Evolutionary conservation across 78 protist genomes (phyloP).

Genomic region (Capsaspora owczarzaki): DNA sequence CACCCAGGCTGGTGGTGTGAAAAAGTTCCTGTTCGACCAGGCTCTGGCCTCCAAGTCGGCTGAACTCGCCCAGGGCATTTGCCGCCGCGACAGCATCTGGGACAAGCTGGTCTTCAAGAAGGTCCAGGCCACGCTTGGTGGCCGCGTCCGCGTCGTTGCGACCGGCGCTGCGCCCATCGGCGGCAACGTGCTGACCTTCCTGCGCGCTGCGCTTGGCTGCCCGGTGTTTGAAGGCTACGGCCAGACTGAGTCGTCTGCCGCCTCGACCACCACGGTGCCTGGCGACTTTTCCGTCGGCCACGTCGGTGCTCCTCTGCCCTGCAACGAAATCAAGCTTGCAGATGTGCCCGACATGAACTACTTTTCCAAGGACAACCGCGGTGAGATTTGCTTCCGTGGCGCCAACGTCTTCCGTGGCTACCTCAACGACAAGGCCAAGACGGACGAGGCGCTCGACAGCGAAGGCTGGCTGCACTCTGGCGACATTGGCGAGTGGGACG

Average conservation of each 20-base stretch:
- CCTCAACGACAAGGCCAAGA: slow-evolving; percentile 71
- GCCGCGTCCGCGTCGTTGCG: slow-evolving; percentile 64
- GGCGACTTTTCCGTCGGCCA: slow-evolving; percentile 28
- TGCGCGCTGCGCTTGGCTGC: slow-evolving; percentile 56
- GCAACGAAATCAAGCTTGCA: slow-evolving; percentile 59
- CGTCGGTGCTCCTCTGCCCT: slow-evolving; percentile 45
- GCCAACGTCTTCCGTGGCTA: slow-evolving; percentile 75
- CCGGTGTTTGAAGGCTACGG: slow-evolving; percentile 90
- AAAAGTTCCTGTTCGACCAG: background rate
- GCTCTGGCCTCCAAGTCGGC: background rate
- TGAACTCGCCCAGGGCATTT: too few relatives aligned
- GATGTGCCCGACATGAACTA: slow-evolving; percentile 84
- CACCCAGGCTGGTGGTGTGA: background rate
- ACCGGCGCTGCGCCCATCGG: slow-evolving; percentile 87
- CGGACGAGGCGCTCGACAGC: slow-evolving; percentile 60
- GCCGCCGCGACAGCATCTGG: background rate
- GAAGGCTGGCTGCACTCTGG: slow-evolving; percentile 95
- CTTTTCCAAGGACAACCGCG: slow-evolving; percentile 31
- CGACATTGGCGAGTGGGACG: slow-evolving; percentile 80
- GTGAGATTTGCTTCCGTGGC: slow-evolving; percentile 69
- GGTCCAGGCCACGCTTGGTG: slow-evolving; percentile 61
- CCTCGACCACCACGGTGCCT: slow-evolving; percentile 23
- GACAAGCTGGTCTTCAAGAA: slow-evolving; percentile 33
- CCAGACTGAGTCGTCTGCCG: slow-evolving; percentile 83
- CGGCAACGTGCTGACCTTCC: slow-evolving; percentile 57